A percentile compares a stretch with the other conserved stretches of the same genome.
Conservation (phyloP, 768 basidiomycete species). For the Terana coerulea region DNA sequence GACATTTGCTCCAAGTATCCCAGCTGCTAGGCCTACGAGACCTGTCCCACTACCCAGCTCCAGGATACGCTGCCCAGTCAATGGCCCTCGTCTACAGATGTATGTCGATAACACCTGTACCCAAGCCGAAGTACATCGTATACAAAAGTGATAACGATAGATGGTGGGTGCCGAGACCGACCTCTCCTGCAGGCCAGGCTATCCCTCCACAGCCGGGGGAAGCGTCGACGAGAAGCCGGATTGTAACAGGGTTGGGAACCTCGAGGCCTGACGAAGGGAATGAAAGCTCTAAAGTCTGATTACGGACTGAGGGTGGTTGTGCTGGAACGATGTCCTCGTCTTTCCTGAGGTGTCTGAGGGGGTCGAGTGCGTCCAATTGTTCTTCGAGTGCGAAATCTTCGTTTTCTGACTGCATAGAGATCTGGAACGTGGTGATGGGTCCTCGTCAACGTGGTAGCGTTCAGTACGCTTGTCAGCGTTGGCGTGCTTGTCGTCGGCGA, state of each 20-base stretch:
- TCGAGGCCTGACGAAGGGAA: slow-evolving; percentile 21
- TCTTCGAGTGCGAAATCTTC: slow-evolving; percentile 48
- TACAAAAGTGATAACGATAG: neutral
- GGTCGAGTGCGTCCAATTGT: slow-evolving; percentile 49
- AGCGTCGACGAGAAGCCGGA: slow-evolving; percentile 67
- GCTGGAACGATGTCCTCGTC: slow-evolving; percentile 43
- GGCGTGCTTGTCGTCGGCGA: neutral
- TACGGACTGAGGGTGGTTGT: slow-evolving; percentile 48
- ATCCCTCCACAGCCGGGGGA: slow-evolving; percentile 89
- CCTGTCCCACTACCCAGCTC: slow-evolving; percentile 94
- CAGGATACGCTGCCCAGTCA: slow-evolving; percentile 57
- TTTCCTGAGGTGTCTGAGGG: slow-evolving; percentile 56
- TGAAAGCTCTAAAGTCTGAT: slow-evolving; percentile 45
- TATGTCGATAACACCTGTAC: slow-evolving; percentile 75
- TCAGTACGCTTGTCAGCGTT: too few relatives aligned
- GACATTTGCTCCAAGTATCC: slow-evolving; percentile 57
- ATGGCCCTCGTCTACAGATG: slow-evolving; percentile 55
- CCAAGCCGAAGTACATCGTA: slow-evolving; percentile 5
- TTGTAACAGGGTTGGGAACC: slow-evolving; percentile 29
- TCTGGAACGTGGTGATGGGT: neutral
- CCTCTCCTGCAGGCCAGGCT: slow-evolving; percentile 91
- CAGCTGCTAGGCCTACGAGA: slow-evolving; percentile 85
- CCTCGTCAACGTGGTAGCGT: too few relatives aligned
- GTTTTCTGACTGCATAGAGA: neutral
- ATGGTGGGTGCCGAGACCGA: slow-evolving; percentile 29